These are phyloP conservation scores for Strombidium stylifer DNA, from an alignment of 73 alveolate genomes.

Conservation along the genomic window DNA sequence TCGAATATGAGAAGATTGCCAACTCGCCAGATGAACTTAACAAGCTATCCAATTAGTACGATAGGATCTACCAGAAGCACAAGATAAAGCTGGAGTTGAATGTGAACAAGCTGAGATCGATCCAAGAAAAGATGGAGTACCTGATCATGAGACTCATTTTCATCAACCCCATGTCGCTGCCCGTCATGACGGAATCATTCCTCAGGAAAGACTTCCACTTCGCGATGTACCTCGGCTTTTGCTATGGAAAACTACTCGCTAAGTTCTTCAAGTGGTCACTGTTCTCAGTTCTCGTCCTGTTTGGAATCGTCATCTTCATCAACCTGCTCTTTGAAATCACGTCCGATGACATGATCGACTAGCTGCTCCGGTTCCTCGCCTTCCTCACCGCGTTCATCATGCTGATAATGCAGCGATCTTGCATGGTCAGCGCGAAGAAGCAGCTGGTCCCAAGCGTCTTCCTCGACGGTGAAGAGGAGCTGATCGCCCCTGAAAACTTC, in stretches of 20 bases:
- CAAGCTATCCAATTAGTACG: constrained; percentile 15
- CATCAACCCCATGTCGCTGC: background rate
- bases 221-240: background rate
- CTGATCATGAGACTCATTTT: background rate
- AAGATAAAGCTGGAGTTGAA: too few species aligned
- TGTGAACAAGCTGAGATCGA: too few species aligned
- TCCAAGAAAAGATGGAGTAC: background rate
- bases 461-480: too few species aligned
- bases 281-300: background rate
- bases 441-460: too few species aligned
- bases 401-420: too few species aligned
- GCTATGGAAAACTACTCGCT: background rate
- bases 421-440: too few species aligned
- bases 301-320: too few species aligned
- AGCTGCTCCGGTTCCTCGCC: constrained; percentile 7
- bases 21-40: background rate
- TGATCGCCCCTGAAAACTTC: too few species aligned
- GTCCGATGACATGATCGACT: background rate
- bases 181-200: background rate
- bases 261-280: background rate
- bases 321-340: background rate
- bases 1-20: constrained; percentile 13
- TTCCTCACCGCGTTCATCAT: constrained; percentile 21
- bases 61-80: constrained; percentile 15
- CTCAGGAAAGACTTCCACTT: background rate